Percentiles rank a stretch among this genome's conserved stretches.
Evolutionary conservation across 1,139 yeast genomes (phyloP).

Genomic region (Hansenula anomala): DNA sequence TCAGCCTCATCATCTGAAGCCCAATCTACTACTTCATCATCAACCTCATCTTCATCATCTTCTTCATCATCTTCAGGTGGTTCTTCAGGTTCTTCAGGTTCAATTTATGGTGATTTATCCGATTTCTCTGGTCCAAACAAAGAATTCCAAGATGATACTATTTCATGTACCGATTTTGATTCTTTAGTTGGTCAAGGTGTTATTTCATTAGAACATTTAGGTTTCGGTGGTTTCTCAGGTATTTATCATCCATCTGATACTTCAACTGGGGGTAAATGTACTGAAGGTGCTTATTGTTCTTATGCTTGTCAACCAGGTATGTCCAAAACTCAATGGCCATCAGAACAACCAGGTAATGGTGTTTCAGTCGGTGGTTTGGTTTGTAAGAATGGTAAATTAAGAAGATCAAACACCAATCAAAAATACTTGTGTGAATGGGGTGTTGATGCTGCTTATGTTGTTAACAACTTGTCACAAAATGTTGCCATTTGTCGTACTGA

Average conservation of each 20-base stretch:
- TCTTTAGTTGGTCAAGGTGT: constrained; percentile 93
- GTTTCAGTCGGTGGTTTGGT: constrained; percentile 85
- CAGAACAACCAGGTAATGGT: constrained; percentile 77
- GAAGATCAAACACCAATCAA: constrained; percentile 63
- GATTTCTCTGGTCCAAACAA: constrained; percentile 48
- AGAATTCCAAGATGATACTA: constrained; percentile 74
- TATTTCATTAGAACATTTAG: constrained; percentile 72
- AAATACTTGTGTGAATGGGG: constrained; percentile 86
- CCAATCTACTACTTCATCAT: constrained; percentile 3
- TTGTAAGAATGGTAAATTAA: constrained; percentile 75
- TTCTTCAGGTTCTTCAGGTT: constrained; percentile 26
- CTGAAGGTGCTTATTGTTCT: constrained; percentile 92
- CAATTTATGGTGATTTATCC: constrained; percentile 50
- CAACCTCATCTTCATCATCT: constrained; percentile 12
- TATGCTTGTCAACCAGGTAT: constrained; percentile 95
- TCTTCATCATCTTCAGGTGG: constrained; percentile 22
- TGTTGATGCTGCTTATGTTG: constrained; percentile 59
- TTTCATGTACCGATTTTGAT: constrained; percentile 78
- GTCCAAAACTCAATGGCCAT: constrained; percentile 98
- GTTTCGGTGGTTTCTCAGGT: constrained; percentile 86
- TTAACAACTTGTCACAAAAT: constrained; percentile 54
- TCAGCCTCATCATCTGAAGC: not conserved
- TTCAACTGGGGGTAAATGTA: constrained; percentile 57
- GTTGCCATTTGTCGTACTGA: constrained; percentile 96
- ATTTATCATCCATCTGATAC: constrained; percentile 54